Conservation (phyloP, 208 protist genomes). For the Leishmania martiniquensis region DNA sequence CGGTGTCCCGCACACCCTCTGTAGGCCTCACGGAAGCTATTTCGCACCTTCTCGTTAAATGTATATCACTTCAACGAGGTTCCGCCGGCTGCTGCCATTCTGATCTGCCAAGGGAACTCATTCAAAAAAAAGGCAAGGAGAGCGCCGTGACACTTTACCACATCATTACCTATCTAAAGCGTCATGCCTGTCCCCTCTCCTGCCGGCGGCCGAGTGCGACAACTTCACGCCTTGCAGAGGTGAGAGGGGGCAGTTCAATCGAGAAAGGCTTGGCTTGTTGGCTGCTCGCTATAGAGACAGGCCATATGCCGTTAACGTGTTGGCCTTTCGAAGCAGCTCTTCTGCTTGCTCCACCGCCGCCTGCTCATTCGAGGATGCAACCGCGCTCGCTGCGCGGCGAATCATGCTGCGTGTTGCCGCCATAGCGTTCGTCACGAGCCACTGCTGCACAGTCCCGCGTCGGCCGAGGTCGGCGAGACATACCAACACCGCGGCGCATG, state of each 20-base stretch:
- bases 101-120: not conserved
- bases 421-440: conserved; percentile 33
- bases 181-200: not conserved
- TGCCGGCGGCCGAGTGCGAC: not conserved
- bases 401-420: conserved; percentile 24
- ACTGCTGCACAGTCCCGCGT: conserved; percentile 38
- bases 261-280: not conserved
- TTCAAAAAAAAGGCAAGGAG: not conserved
- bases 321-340: conserved; percentile 23
- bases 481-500: conserved; percentile 56
- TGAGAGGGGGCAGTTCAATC: not conserved
- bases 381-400: conserved; percentile 8
- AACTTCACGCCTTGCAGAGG: not conserved
- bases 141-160: conserved; percentile 3
- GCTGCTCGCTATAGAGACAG: conserved; percentile 2
- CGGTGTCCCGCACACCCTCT: not conserved
- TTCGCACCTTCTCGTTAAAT: not conserved
- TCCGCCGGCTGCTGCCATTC: not conserved
- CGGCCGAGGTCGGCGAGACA: conserved; percentile 46
- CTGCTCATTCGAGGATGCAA: conserved; percentile 11
- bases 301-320: conserved; percentile 5
- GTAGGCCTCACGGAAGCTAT: not conserved
- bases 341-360: conserved; percentile 22
- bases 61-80: not conserved
- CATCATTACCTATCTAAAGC: not conserved